A percentile compares a stretch with the other conserved stretches of the same genome.
Evolutionary conservation across 2,329 filamentous ascomycete genomes (phyloP).

Genomic region (Dichotomopilus funicola): DNA sequence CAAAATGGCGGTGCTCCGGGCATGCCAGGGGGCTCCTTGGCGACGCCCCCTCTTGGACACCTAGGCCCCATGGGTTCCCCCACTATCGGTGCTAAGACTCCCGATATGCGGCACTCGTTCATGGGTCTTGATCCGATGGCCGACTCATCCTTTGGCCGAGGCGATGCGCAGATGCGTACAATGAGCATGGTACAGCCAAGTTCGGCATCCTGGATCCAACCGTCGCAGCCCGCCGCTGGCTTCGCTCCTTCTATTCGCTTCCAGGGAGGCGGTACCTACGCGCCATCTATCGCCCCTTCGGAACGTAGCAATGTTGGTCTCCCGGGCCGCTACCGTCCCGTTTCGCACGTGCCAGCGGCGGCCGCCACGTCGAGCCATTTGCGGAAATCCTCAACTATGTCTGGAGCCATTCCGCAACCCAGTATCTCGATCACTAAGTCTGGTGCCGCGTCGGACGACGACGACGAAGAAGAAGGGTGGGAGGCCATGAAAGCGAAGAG

Average conservation of each 20-base stretch:
- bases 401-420: slow-evolving; percentile 33
- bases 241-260: slow-evolving; percentile 46
- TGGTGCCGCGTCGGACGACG: slow-evolving; percentile 50
- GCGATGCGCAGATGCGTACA: slow-evolving; percentile 52
- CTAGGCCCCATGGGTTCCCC: slow-evolving; percentile 32
- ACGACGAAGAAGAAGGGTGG: slow-evolving; percentile 64
- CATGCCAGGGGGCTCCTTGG: slow-evolving; percentile 23
- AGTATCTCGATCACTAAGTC: slow-evolving; percentile 36
- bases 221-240: slow-evolving; percentile 31
- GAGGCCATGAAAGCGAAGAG: slow-evolving; percentile 63
- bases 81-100: slow-evolving; percentile 32
- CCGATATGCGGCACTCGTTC: slow-evolving; percentile 38
- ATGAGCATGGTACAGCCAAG: slow-evolving; percentile 80
- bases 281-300: slow-evolving; percentile 87
- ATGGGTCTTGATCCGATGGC: slow-evolving; percentile 40
- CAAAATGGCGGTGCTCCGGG: slow-evolving; percentile 28
- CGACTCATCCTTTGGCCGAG: slow-evolving; percentile 35
- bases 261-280: slow-evolving; percentile 55
- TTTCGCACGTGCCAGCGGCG: slow-evolving; percentile 55
- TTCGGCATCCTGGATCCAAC: slow-evolving; percentile 51
- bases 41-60: slow-evolving; percentile 23
- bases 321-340: slow-evolving; percentile 83
- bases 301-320: slow-evolving; percentile 92
- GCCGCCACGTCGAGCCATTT: slow-evolving; percentile 24
- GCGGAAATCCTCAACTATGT: slow-evolving; percentile 38